Conservation (phyloP, 768 basidiomycete species). For the Gelatoporia subvermispora region DNA sequence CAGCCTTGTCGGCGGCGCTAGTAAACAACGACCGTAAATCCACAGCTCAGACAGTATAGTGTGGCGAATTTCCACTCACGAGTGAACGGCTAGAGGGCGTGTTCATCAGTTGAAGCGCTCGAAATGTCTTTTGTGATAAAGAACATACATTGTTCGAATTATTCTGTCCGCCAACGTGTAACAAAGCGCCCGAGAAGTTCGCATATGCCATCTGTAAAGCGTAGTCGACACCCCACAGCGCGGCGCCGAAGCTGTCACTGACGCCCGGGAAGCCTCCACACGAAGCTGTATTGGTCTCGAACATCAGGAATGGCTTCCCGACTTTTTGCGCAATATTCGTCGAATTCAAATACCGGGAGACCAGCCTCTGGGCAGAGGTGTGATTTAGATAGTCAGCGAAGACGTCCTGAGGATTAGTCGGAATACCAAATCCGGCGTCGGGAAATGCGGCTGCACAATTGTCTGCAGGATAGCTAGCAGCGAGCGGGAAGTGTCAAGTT, state of each 20-base stretch:
- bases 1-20: conserved; percentile 51
- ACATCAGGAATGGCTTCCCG: conserved; percentile 45
- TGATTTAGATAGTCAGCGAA: conserved; percentile 61
- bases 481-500: neutral
- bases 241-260: conserved; percentile 53
- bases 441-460: conserved; percentile 52
- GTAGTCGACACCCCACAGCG: conserved; percentile 51
- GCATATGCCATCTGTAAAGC: conserved; percentile 46
- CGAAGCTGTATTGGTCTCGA: conserved; percentile 53
- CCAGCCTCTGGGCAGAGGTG: conserved; percentile 42
- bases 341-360: conserved; percentile 47
- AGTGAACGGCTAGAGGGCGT: conserved; percentile 31
- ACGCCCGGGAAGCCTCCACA: conserved; percentile 48
- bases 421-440: conserved; percentile 30
- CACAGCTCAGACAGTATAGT: neutral
- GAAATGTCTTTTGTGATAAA: conserved; percentile 20
- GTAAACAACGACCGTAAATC: conserved; percentile 19
- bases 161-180: conserved; percentile 59
- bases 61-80: conserved; percentile 15
- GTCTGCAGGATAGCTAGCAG: conserved; percentile 49
- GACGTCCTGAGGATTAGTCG: conserved; percentile 37
- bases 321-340: conserved; percentile 34
- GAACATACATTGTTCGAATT: conserved; percentile 58
- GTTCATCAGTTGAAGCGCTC: conserved; percentile 19
- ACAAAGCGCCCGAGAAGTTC: conserved; percentile 39